Percentiles rank a stretch among this genome's conserved stretches.
phyloP scores from a whole-genome alignment of 352 stramenopile species.

The Porosira glacialis region DNA sequence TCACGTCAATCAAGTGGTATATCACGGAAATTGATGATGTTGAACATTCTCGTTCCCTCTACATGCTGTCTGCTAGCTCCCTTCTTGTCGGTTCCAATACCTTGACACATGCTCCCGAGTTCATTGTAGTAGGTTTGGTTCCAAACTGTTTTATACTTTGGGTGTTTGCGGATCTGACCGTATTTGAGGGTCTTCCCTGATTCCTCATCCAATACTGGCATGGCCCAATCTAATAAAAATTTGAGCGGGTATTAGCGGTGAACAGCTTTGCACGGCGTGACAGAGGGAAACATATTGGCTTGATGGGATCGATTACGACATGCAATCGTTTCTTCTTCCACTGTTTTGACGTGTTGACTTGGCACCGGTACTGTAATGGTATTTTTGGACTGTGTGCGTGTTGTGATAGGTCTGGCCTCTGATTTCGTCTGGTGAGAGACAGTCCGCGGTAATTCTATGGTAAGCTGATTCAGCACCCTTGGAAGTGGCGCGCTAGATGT shows the following conservation, averaged over 20 bases:
- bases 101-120: constrained; percentile 10
- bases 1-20: neutral
- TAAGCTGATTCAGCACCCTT: neutral
- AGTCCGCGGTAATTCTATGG: neutral
- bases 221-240: neutral
- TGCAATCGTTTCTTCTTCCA: neutral
- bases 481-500: neutral
- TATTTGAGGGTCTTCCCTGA: constrained; percentile 4
- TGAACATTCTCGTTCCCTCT: constrained; percentile 14
- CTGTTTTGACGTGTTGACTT: neutral
- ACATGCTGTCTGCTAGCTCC: neutral
- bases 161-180: constrained; percentile 1
- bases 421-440: neutral
- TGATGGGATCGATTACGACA: neutral
- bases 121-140: constrained; percentile 10
- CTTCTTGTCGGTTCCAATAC: neutral
- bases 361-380: neutral
- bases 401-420: neutral
- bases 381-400: neutral
- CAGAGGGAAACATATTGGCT: too few species aligned
- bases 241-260: neutral
- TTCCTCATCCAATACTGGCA: constrained; percentile 3
- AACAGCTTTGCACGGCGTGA: neutral
- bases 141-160: constrained; percentile 10
- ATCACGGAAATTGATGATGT: neutral